A percentile compares a stretch with the other conserved stretches of the same genome.
Conservation (phyloP, 2,329 filamentous ascomycete genomes). For the Cladosporium sp. region DNA sequence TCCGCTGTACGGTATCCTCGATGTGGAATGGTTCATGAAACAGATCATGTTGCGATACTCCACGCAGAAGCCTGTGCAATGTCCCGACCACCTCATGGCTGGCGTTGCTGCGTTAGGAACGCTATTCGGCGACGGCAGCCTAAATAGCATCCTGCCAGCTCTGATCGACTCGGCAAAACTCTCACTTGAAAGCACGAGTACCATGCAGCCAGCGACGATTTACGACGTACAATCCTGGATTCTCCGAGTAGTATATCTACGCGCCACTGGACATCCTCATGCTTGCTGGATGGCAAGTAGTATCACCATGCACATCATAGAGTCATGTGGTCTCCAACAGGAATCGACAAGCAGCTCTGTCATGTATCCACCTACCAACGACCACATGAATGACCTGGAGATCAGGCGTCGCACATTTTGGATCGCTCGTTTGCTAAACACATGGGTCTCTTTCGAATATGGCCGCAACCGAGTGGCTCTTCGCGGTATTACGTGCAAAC, state of each 20-base stretch:
- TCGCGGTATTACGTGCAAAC: slow-evolving; percentile 46
- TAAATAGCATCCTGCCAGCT: slow-evolving; percentile 24
- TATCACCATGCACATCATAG: slow-evolving; percentile 58
- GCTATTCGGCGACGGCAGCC: slow-evolving; percentile 47
- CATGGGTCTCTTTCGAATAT: slow-evolving; percentile 61
- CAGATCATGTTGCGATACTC: slow-evolving; percentile 30
- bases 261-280: slow-evolving; percentile 56
- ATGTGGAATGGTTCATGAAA: slow-evolving; percentile 32
- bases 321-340: slow-evolving; percentile 53
- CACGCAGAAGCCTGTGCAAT: slow-evolving; percentile 23
- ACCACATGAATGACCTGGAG: slow-evolving; percentile 29
- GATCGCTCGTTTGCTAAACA: slow-evolving; percentile 59
- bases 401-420: slow-evolving; percentile 40
- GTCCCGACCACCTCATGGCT: slow-evolving; percentile 46
- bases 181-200: slow-evolving; percentile 45
- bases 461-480: slow-evolving; percentile 55
- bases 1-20: slow-evolving; percentile 55
- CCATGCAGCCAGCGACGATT: slow-evolving; percentile 40
- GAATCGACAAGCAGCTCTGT: slow-evolving; percentile 37
- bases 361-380: slow-evolving; percentile 27
- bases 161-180: slow-evolving; percentile 43
- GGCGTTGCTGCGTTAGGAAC: slow-evolving; percentile 58
- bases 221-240: slow-evolving; percentile 53
- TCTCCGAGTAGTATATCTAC: slow-evolving; percentile 55
- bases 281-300: slow-evolving; percentile 60